A percentile compares a stretch with the other conserved stretches of the same genome.
phyloP scores from a whole-genome alignment of 129 eudicot species.

The Helianthus tuberosus region DNA sequence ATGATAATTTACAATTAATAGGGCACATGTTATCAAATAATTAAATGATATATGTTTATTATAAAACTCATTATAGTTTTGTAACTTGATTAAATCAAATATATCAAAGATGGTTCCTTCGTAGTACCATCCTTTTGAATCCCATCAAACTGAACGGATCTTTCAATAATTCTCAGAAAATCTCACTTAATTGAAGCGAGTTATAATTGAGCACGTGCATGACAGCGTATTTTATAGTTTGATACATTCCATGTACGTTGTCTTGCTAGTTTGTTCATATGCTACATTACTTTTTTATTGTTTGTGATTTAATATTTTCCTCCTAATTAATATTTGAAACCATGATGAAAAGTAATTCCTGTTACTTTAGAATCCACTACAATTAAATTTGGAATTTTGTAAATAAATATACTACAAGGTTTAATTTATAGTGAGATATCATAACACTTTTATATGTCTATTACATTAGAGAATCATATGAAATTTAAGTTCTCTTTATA shows the following conservation, averaged over 20 bases:
- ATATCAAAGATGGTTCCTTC: constrained; percentile 25
- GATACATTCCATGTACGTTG: constrained; percentile 48
- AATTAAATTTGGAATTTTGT: no score
- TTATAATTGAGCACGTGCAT: constrained; percentile 60
- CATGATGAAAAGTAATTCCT: no score
- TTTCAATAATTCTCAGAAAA: constrained; percentile 28
- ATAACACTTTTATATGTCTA: no score
- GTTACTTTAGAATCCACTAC: no score
- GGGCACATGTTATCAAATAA: neutral
- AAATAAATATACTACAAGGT: no score
- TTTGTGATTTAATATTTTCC: neutral
- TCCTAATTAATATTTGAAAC: no score
- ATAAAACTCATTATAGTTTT: neutral
- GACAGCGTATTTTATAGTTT: constrained; percentile 29
- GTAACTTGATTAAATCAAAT: neutral
- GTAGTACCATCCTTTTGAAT: constrained; percentile 33
- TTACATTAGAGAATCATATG: no score
- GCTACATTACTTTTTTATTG: constrained; percentile 1
- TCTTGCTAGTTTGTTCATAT: constrained; percentile 14
- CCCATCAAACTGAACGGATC: constrained; percentile 22
- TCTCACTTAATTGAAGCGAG: constrained; percentile 31
- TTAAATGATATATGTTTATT: neutral
- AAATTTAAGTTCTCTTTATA: no score
- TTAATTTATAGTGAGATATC: no score
- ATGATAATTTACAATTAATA: neutral